Evolutionary conservation across 2,329 filamentous ascomycete species (phyloP).

Genomic region (Aspergillus flavus): DNA sequence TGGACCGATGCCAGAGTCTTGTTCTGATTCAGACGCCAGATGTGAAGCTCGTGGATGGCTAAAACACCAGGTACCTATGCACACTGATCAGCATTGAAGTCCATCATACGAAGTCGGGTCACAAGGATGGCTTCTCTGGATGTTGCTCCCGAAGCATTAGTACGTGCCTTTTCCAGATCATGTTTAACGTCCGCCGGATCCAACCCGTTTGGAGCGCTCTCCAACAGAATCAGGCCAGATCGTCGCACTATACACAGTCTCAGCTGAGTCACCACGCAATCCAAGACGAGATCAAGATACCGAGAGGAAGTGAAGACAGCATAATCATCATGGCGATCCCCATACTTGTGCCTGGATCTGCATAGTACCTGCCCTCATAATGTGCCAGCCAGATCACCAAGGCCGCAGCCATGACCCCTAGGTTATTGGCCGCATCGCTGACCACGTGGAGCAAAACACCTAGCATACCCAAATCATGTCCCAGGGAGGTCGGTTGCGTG

Average conservation of each 20-base stretch:
- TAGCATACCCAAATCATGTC: conserved; percentile 69
- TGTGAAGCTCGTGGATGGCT: conserved; percentile 69
- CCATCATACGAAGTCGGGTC: background rate
- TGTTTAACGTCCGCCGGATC: conserved; percentile 65
- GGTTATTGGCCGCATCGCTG: conserved; percentile 74
- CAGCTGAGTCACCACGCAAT: background rate
- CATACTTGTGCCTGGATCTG: conserved; percentile 69
- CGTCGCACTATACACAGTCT: conserved; percentile 20
- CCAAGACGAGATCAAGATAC: conserved; percentile 9
- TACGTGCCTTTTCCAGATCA: conserved; percentile 63
- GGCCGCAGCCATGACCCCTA: conserved; percentile 72
- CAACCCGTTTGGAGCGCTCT: conserved; percentile 64
- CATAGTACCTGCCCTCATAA: conserved; percentile 65
- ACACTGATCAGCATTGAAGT: background rate
- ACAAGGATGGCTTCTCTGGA: conserved; percentile 4
- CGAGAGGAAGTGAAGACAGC: conserved; percentile 53
- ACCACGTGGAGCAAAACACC: conserved; percentile 72
- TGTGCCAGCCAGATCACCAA: conserved; percentile 68
- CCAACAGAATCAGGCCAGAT: conserved; percentile 64
- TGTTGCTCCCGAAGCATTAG: no score
- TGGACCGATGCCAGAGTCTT: conserved; percentile 70
- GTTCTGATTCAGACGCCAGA: conserved; percentile 70
- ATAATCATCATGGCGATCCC: conserved; percentile 75
- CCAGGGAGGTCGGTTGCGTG: conserved; percentile 39
- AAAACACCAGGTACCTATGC: conserved; percentile 63